Percentiles rank a stretch among this genome's conserved stretches.
phyloP scores from a whole-genome alignment of 2,329 filamentous ascomycete genomes.

The Xylariales sp. region DNA sequence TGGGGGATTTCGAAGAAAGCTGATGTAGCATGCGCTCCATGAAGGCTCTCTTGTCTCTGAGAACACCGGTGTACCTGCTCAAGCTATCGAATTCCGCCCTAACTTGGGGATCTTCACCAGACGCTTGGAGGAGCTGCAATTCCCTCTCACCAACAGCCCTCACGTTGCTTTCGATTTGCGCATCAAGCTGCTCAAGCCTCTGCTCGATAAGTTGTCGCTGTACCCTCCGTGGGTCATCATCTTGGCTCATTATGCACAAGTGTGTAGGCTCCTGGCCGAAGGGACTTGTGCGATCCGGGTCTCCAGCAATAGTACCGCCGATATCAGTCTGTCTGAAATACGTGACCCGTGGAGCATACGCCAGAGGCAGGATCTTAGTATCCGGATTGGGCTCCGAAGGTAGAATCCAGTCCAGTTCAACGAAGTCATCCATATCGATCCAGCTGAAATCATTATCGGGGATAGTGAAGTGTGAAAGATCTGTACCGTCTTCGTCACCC shows the following conservation, averaged over 20 bases:
- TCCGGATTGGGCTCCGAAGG: constrained; percentile 86
- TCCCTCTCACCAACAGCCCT: constrained; percentile 72
- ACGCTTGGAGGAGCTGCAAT: constrained; percentile 53
- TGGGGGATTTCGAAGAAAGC: constrained; percentile 34
- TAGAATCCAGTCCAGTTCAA: constrained; percentile 94
- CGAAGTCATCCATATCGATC: constrained; percentile 99
- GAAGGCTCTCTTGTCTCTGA: constrained; percentile 55
- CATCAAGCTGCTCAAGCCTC: constrained; percentile 71
- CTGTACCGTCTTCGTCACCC: constrained; percentile 53
- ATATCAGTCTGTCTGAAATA: constrained; percentile 98
- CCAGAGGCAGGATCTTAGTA: constrained; percentile 89
- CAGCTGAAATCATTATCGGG: constrained; percentile 92
- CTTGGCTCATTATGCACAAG: constrained; percentile 88
- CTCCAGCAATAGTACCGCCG: constrained; percentile 70
- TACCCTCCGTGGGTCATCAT: constrained; percentile 82
- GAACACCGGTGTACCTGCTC: constrained; percentile 47
- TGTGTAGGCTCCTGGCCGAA: constrained; percentile 95
- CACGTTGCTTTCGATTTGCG: constrained; percentile 72
- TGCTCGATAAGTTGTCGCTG: constrained; percentile 81
- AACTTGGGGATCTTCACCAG: constrained; percentile 43
- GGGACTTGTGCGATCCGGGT: constrained; percentile 75
- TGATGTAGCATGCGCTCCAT: constrained; percentile 54
- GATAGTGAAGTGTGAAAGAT: constrained; percentile 87
- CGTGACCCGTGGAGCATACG: constrained; percentile 89
- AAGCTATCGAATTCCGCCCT: constrained; percentile 58